Evolutionary conservation across 2,329 filamentous ascomycete species (phyloP), one percentile per base, ranked within the genome.

Genomic region (Scedosporium dehoogii): DNA sequence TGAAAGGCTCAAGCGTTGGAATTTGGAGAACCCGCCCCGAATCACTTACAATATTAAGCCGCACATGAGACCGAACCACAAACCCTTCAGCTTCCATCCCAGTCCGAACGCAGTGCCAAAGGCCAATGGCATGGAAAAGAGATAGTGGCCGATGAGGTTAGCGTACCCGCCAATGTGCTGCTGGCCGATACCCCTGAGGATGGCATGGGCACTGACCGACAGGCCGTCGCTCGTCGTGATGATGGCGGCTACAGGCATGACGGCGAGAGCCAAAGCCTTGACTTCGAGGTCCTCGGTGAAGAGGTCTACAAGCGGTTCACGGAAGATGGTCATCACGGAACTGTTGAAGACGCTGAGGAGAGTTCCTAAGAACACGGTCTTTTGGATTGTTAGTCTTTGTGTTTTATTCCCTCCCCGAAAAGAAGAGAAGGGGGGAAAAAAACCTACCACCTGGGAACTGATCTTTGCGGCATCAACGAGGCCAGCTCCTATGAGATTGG

Each of bases 191-290:
- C 93, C 93, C 51, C 94, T 84, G 29, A 97, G 81, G 46, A 97
- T 81, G 29, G 92, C 93, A 69, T 94, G 92, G 63, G 90, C 91
- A 46, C 88, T 88, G 3, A 89, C 84, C 0, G 90, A 85, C 18
- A 96, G 73, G 1, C 89, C 86, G 73, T 99, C 93, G 68, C 96
- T 92, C 25, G 96, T 81, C 72, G 97, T 92, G 80, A 97, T 96
- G 1, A 91, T 82, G 0, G 92, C 92, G 64, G 90, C 91, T 2
- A 97, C 76, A 0, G 92, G 92, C 42, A 97, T 80, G 2, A 91
- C 84, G 2, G 75, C 73, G 0, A 90, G 83, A 21, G 91, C 88
- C 41, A 91, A 77, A 21, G 75, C 77, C 64, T 90, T 83, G 60
- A 93, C 90, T 56, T 87, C 85, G 5, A 78, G 70, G 66, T 93